Base-by-base conservation (phyloP, 352 stramenopile genomes). In the Pythium angustatum region DNA sequence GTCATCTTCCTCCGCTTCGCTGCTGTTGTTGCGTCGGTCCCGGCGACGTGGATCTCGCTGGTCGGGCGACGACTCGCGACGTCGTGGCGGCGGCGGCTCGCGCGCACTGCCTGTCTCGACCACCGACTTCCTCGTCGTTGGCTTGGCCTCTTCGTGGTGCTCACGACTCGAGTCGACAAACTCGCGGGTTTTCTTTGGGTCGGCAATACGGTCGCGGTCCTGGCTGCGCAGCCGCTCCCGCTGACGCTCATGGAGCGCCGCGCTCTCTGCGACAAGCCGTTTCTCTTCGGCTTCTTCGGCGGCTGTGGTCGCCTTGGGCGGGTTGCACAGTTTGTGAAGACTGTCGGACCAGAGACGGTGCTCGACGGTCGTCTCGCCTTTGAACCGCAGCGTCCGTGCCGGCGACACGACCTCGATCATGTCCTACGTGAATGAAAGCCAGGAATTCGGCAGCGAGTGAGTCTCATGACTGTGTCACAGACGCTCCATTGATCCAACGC, bases 331-430 rank as follows among this genome's bases (percentile, higher is more conserved):
- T 11, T 75, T 81, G 34, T 90, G 83, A 26, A 94, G 72, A 68
- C 85, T 94, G 53, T 94, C 83, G 4, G 81, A 86, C 85, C 85
- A 94, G 12, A 94, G 59, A 3, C 78, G 79, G 41, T 94, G 85
- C 66, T 94, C 85, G 1, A 84, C 83, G 0, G 70, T 71, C 17
- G 82, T 94, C 62, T 94, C 83, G n/a, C 85, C 83, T 58, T 91
- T 90, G 44, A 94, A 80, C 10, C 85, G 78, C 14, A 94, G 65
- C 12, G 83, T 94, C 10, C 83, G 77, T 22, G 77, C 76, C 1
- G 83, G 81, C 27, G 85, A 90, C 15, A 92, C 79, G 49, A 94
- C 80, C 56, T 94, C 83, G 56, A 94, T 94, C 75, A 92, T 85
- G 31, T 91, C 81, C 83, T 94, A 51, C 5, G 24, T 27, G 22